Conservation (phyloP, 768 basidiomycete genomes). For the Lactarius indigo region DNA sequence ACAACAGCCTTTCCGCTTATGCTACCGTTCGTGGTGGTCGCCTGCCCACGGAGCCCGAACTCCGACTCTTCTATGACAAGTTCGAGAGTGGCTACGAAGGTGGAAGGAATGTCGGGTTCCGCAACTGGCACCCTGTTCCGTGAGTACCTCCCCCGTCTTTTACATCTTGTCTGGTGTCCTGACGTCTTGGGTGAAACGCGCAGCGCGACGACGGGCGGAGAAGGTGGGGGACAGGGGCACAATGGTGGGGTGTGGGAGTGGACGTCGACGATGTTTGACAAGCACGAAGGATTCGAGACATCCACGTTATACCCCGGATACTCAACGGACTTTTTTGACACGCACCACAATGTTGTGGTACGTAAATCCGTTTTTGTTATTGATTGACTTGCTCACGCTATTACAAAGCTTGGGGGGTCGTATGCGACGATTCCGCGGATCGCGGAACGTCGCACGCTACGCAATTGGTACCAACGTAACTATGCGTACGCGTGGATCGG, state of each 20-base stretch:
- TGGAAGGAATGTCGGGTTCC: constrained; percentile 80
- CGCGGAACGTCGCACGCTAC: constrained; percentile 66
- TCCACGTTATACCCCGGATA: constrained; percentile 88
- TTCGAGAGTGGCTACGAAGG: constrained; percentile 73
- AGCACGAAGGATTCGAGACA: constrained; percentile 68
- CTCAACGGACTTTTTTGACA: constrained; percentile 90
- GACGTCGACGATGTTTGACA: constrained; percentile 79
- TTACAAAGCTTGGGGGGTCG: constrained; percentile 77
- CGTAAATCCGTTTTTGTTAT: constrained; percentile 33
- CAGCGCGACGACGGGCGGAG: constrained; percentile 67
- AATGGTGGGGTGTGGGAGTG: constrained; percentile 99
- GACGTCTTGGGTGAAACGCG: constrained; percentile 5
- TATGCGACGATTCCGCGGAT: constrained; percentile 83
- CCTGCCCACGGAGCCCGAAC: constrained; percentile 86
- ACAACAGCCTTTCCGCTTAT: constrained; percentile 73
- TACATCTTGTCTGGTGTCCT: neutral
- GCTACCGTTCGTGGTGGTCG: constrained; percentile 89
- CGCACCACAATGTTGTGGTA: constrained; percentile 81
- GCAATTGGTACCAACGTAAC: constrained; percentile 91
- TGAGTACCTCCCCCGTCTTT: constrained; percentile 39
- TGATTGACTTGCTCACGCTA: constrained; percentile 17
- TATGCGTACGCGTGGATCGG: constrained; percentile 90
- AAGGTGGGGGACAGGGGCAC: constrained; percentile 54
- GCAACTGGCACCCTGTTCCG: constrained; percentile 94
- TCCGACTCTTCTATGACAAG: constrained; percentile 72